Evolutionary conservation across 805 yeast species (phyloP).

Genomic region (Saccharomycopsis sp.): DNA sequence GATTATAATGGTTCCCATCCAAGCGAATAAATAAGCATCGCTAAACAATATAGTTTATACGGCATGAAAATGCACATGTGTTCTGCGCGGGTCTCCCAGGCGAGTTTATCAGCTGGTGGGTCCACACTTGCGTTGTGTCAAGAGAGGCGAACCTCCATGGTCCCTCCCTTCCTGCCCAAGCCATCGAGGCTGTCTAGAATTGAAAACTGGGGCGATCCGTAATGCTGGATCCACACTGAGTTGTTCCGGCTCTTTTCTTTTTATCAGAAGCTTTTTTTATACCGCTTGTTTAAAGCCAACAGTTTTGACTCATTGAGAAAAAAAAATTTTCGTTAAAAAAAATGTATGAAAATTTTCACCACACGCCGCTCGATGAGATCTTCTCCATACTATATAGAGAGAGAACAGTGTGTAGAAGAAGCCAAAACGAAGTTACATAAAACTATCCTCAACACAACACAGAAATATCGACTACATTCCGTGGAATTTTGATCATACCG

Average conservation of each 20-base stretch:
- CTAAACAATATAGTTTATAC: too few relatives aligned
- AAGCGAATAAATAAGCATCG: too few relatives aligned
- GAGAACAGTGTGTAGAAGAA: neutral
- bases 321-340: neutral
- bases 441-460: neutral
- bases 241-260: neutral
- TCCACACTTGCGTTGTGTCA: neutral
- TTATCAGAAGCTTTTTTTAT: neutral
- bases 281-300: neutral
- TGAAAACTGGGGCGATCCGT: neutral
- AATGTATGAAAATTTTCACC: neutral
- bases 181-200: neutral
- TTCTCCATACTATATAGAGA: neutral
- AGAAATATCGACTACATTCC: neutral
- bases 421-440: neutral
- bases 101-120: neutral
- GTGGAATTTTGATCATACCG: neutral
- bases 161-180: neutral
- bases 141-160: neutral
- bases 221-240: neutral
- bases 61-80: too few relatives aligned
- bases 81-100: too few relatives aligned
- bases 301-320: neutral
- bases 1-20: too few relatives aligned
- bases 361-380: neutral